Evolutionary conservation across 1,284 basidiomycete genomes (phyloP), one percentile per base, ranked within the genome.

Genomic region (Athelia sp.): DNA sequence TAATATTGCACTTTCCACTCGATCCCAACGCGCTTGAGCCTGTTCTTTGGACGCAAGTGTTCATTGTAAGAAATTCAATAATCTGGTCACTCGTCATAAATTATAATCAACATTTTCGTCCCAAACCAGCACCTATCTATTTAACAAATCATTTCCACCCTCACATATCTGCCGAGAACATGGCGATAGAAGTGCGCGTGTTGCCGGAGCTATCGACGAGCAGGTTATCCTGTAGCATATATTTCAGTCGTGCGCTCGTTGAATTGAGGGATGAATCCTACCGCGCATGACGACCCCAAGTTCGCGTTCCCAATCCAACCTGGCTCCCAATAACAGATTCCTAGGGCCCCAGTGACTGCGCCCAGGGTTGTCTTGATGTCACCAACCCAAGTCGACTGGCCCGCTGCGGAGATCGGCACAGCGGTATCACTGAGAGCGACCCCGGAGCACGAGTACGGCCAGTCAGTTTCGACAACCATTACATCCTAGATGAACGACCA

Each of bases 381-480:
- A 19, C 65, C 58, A 3, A 79, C 73, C 80, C 81, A 83, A 0
- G 68, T 71, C 26, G 69, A 63, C 60, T 84, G 81, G 0, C 81
- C 82, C 13, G 74, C 63, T 2, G 70, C 66, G 6, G 78, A 79
- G 9, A 77, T 66, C 0, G 80, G 59, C 50, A 82, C 71, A 11
- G 70, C 70, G 3, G 67, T 62, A 52, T 81, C 74, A 50, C 75
- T 79, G 56, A 81, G 59, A 1, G 71, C 63, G 2, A 68, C 69
- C 2, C 73, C 74, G 46, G 67, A 67, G 62, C 82, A 84, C 0
- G 63, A 58, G 10, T 64, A 76, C 0, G 82, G 79, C 80, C 80
- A 85, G 62, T 85, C 76, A 2, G 81, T 84, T 63, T 84, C 82
- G 3, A 79, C 81, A 10, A 84, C 73, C 59, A 84, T 75, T 40